Percentiles rank a stretch among this genome's conserved stretches.
Conservation (phyloP, 2,329 filamentous ascomycete species). For the Colletotrichum aenigma region DNA sequence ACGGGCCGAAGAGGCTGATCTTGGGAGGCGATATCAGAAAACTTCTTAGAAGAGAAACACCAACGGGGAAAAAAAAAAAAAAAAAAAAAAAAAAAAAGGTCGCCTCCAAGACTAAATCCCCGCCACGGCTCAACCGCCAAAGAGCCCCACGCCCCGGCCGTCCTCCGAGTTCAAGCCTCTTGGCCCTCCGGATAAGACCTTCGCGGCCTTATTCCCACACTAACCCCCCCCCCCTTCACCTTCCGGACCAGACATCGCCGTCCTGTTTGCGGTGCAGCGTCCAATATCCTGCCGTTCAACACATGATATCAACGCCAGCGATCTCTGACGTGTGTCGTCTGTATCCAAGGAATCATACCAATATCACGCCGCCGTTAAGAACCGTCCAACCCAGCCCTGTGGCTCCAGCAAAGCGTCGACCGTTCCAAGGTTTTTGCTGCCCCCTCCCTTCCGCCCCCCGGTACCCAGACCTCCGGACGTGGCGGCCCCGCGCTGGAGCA, state of each 20-base stretch:
- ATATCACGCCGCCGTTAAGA: not conserved
- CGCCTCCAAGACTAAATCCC: not conserved
- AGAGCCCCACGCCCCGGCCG: constrained; percentile 7
- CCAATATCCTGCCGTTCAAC: not conserved
- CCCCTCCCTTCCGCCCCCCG: not conserved
- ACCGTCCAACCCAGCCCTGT: not conserved
- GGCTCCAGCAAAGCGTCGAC: not conserved
- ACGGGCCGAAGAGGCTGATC: not conserved
- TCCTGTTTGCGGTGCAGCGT: not conserved
- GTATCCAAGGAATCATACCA: not conserved
- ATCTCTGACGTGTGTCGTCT: not conserved
- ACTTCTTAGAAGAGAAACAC: not conserved
- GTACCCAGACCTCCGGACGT: not conserved
- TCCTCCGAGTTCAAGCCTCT: constrained; percentile 6
- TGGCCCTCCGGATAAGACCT: not conserved
- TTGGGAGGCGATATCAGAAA: not conserved
- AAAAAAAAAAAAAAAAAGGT: not conserved
- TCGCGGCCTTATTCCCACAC: not conserved
- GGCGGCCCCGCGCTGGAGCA: not conserved
- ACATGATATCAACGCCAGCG: not conserved
- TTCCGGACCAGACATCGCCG: not conserved
- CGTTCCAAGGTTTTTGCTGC: not conserved
- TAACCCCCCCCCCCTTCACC: not conserved
- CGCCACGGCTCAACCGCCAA: not conserved
- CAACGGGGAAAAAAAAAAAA: no score